Percentiles rank a stretch among this genome's conserved stretches.
Evolutionary conservation across 2,329 filamentous ascomycete species (phyloP).

Genomic region (Paraphoma chrysanthemicola): DNA sequence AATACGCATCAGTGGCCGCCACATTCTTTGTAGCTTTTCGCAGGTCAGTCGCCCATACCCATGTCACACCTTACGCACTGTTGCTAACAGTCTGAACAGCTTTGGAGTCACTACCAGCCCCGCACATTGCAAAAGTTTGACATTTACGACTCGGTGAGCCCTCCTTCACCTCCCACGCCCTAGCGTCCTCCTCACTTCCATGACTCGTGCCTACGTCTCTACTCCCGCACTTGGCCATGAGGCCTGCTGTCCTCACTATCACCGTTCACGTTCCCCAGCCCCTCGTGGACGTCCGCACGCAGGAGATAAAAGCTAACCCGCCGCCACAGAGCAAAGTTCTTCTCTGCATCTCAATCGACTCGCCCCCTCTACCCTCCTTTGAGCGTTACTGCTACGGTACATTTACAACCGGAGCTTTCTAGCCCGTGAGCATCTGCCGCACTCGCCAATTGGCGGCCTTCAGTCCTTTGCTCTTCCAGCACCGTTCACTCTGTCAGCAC

Average conservation of each 20-base stretch:
- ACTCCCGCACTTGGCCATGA: slow-evolving; percentile 2
- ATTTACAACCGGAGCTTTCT: slow-evolving; percentile 1
- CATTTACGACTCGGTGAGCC: slow-evolving; percentile 49
- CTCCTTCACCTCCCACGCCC: slow-evolving; percentile 8
- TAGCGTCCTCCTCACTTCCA: slow-evolving; percentile 13
- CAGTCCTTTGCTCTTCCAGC: neutral
- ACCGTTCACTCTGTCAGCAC: neutral
- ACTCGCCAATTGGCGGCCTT: neutral
- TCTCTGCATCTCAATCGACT: slow-evolving; percentile 38
- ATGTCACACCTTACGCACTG: neutral
- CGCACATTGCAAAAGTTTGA: slow-evolving; percentile 50
- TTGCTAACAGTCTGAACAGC: slow-evolving; percentile 35
- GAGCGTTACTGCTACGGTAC: slow-evolving; percentile 14
- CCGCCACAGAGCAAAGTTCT: slow-evolving; percentile 36
- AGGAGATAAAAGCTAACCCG: slow-evolving; percentile 16
- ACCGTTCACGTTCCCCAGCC: slow-evolving; percentile 4
- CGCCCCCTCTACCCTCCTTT: slow-evolving; percentile 20
- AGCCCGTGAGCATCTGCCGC: slow-evolving; percentile 7
- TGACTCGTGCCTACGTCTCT: slow-evolving; percentile 3
- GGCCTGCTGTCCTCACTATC: slow-evolving; percentile 24
- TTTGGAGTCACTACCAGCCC: slow-evolving; percentile 51
- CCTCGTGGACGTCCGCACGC: neutral
- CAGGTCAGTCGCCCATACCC: slow-evolving; percentile 36
- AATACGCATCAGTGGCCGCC: slow-evolving; percentile 52
- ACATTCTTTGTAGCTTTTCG: slow-evolving; percentile 55